phyloP scores from a whole-genome alignment of 371 early-diverging fungal species.

The Apophysomyces elegans region DNA sequence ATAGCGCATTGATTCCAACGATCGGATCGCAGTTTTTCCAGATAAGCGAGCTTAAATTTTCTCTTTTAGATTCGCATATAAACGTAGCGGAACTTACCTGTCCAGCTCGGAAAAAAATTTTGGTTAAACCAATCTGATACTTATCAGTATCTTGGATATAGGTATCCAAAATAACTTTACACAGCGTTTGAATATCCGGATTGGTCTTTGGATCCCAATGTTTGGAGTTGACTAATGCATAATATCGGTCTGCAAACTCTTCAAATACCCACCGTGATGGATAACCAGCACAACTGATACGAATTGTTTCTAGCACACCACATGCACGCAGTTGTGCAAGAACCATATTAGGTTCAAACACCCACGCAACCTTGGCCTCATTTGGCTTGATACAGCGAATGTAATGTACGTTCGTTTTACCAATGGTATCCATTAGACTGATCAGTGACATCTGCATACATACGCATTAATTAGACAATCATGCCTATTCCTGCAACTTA shows the following conservation, averaged over 20 bases:
- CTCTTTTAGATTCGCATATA: conserved; percentile 15
- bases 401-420: conserved; percentile 93
- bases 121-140: conserved; percentile 96
- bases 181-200: conserved; percentile 60
- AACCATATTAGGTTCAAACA: conserved; percentile 92
- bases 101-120: conserved; percentile 99
- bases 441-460: conserved; percentile 71
- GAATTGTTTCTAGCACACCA: conserved; percentile 99
- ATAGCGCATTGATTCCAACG: conserved; percentile 81
- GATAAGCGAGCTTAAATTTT: conserved; percentile 68
- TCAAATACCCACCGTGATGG: conserved; percentile 91
- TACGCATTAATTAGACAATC: background rate
- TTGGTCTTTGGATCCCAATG: conserved; percentile 65
- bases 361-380: conserved; percentile 88
- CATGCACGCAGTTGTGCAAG: conserved; percentile 97
- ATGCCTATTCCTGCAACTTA: conserved; percentile 13
- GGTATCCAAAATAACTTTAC: conserved; percentile 68
- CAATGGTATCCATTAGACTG: conserved; percentile 93
- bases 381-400: conserved; percentile 99
- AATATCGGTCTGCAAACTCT: conserved; percentile 94
- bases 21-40: conserved; percentile 90
- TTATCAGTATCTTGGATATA: conserved; percentile 79
- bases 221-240: conserved; percentile 78
- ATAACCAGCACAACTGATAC: conserved; percentile 98
- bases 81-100: conserved; percentile 37